phyloP scores from a whole-genome alignment of 345 rosid species.

The Limnanthes douglasii region DNA sequence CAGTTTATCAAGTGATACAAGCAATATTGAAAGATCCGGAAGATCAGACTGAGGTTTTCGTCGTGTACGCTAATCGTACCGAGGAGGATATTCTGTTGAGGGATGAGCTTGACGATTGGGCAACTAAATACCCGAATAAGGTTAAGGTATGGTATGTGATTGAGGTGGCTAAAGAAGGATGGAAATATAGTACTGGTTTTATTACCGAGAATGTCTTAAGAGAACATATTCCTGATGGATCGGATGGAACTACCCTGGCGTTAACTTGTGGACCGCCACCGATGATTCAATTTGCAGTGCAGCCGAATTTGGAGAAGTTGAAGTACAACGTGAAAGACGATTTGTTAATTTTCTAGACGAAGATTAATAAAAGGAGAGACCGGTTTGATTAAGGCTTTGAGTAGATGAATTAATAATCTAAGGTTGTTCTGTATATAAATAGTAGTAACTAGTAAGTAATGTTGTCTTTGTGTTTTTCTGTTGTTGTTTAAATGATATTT shows the following conservation, averaged over 20 bases:
- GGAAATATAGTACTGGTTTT: constrained; percentile 67
- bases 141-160: constrained; percentile 88
- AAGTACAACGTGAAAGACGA: constrained; percentile 54
- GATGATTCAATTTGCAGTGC: constrained; percentile 88
- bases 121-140: constrained; percentile 26
- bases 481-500: too few relatives aligned
- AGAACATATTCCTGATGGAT: constrained; percentile 50
- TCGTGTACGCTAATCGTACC: constrained; percentile 79
- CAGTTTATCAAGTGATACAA: constrained; percentile 67
- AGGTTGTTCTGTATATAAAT: too few relatives aligned
- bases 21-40: constrained; percentile 66
- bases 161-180: constrained; percentile 47
- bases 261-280: constrained; percentile 94
- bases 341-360: constrained; percentile 57
- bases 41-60: constrained; percentile 63
- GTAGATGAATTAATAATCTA: too few relatives aligned
- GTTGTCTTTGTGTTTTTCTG: too few relatives aligned
- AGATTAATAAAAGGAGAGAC: too few relatives aligned
- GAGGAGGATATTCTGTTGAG: constrained; percentile 71
- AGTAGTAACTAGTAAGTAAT: too few relatives aligned
- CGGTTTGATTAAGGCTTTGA: too few relatives aligned
- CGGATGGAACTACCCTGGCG: constrained; percentile 41
- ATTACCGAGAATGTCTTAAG: constrained; percentile 51
- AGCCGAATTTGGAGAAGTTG: constrained; percentile 90
- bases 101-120: constrained; percentile 87